These are phyloP conservation scores for Geranium brycei DNA, from an alignment of 345 rosid genomes.

Conservation along the genomic window DNA sequence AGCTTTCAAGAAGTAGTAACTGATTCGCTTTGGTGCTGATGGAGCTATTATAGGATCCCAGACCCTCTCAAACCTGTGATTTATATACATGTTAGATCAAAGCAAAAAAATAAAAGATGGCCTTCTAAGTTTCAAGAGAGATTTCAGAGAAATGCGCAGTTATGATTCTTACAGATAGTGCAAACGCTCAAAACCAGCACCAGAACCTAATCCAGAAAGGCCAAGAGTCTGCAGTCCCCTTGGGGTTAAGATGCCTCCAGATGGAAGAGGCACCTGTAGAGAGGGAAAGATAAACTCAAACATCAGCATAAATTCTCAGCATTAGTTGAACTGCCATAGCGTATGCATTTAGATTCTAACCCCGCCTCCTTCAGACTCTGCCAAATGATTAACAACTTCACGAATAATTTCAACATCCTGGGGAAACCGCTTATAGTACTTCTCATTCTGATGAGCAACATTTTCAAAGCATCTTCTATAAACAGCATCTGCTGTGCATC, in stretches of 20 bases:
- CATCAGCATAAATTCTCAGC: slow-evolving; percentile 2
- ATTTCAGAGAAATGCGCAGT: not conserved
- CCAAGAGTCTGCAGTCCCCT: slow-evolving; percentile 76
- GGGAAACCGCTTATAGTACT: slow-evolving; percentile 86
- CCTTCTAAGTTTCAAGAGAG: not conserved
- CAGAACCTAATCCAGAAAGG: slow-evolving; percentile 68
- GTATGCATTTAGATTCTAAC: slow-evolving; percentile 25
- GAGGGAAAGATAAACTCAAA: not conserved
- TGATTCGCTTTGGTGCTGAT: slow-evolving; percentile 51
- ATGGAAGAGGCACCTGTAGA: slow-evolving; percentile 75
- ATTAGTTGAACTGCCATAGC: not conserved
- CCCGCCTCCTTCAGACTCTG: slow-evolving; percentile 73
- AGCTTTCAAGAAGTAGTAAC: slow-evolving; percentile 61
- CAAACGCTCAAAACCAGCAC: slow-evolving; percentile 80
- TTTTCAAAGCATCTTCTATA: slow-evolving; percentile 47
- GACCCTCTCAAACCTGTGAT: slow-evolving; percentile 65
- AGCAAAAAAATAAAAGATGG: not conserved
- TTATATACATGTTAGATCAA: not conserved
- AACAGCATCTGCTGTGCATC: slow-evolving; percentile 62
- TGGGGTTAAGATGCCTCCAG: slow-evolving; percentile 76
- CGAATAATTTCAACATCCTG: slow-evolving; percentile 55
- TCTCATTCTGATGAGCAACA: slow-evolving; percentile 58
- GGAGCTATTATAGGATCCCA: slow-evolving; percentile 87
- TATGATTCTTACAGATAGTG: slow-evolving; percentile 60
- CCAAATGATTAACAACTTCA: slow-evolving; percentile 54